Percentiles rank a stretch among this genome's conserved stretches.
Conservation (phyloP, 331 rosid species). For the Rosa hybrid region DNA sequence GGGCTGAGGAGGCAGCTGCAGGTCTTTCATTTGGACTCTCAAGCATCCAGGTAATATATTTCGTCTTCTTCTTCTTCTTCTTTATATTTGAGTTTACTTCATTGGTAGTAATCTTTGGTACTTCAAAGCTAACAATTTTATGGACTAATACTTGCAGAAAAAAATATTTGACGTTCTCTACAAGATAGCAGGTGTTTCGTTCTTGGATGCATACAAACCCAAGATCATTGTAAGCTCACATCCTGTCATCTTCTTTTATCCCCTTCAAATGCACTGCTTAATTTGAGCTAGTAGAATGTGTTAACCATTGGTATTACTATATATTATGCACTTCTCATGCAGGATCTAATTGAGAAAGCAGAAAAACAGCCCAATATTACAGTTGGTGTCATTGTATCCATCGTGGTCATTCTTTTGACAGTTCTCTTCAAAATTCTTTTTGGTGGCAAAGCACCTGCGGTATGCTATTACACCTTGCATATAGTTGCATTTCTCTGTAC, state of each 20-base stretch:
- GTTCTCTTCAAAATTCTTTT: constrained; percentile 55
- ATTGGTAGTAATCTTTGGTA: background rate
- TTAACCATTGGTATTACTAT: constrained; percentile 1
- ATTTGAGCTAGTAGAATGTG: background rate
- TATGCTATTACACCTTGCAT: constrained; percentile 1
- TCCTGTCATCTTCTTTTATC: background rate
- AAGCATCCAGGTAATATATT: constrained; percentile 50
- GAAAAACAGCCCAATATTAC: constrained; percentile 78
- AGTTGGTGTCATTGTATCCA: constrained; percentile 63
- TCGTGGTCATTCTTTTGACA: constrained; percentile 55
- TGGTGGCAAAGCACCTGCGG: constrained; percentile 62
- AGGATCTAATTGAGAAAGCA: constrained; percentile 83
- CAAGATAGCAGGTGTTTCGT: constrained; percentile 71
- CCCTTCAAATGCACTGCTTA: background rate
- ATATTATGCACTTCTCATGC: constrained; percentile 16
- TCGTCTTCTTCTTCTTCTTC: background rate
- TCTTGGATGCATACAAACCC: constrained; percentile 63
- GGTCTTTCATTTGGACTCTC: constrained; percentile 54
- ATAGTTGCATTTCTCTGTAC: background rate
- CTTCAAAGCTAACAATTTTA: background rate
- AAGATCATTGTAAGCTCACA: constrained; percentile 57
- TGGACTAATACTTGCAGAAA: constrained; percentile 50
- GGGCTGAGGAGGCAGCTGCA: constrained; percentile 59
- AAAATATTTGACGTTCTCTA: constrained; percentile 70
- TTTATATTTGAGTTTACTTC: constrained; percentile 3